These are phyloP conservation scores for Andrographis paniculata DNA, from an alignment of 305 asterid genomes.

Conservation along the genomic window DNA sequence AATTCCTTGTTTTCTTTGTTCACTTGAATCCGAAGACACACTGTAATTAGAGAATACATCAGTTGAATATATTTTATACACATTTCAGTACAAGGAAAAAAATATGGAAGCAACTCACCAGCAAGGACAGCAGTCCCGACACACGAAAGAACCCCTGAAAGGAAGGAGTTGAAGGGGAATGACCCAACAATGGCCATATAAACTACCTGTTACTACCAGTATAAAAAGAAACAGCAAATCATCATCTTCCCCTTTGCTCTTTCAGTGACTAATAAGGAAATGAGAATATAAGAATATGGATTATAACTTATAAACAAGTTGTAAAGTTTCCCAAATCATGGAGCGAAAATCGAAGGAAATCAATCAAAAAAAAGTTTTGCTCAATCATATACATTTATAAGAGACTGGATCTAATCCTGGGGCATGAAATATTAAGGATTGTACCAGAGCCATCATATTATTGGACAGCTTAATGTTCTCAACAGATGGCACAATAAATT, in stretches of 20 bases:
- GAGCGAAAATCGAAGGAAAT: too few relatives aligned
- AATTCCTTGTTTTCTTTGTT: conserved; percentile 90
- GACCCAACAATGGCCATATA: conserved; percentile 82
- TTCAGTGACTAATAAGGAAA: neutral
- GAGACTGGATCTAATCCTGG: too few relatives aligned
- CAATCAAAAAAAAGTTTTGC: too few relatives aligned
- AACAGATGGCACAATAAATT: too few relatives aligned
- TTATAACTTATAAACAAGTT: too few relatives aligned
- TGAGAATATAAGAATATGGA: too few relatives aligned
- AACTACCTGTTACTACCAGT: conserved; percentile 18
- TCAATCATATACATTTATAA: too few relatives aligned
- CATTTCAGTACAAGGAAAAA: neutral
- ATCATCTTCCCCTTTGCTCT: neutral
- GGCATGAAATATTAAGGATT: too few relatives aligned
- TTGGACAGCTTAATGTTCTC: too few relatives aligned
- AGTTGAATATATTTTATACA: neutral
- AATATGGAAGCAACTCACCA: conserved; percentile 36
- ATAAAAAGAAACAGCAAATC: neutral
- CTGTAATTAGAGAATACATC: conserved; percentile 29
- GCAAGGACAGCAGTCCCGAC: conserved; percentile 88
- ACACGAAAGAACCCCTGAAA: conserved; percentile 83
- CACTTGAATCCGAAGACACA: conserved; percentile 83
- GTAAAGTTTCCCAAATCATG: too few relatives aligned
- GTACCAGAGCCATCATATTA: too few relatives aligned
- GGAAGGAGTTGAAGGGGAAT: conserved; percentile 85